phyloP scores from a whole-genome alignment of 306 rosid genomes.

The Trifolium repens region DNA sequence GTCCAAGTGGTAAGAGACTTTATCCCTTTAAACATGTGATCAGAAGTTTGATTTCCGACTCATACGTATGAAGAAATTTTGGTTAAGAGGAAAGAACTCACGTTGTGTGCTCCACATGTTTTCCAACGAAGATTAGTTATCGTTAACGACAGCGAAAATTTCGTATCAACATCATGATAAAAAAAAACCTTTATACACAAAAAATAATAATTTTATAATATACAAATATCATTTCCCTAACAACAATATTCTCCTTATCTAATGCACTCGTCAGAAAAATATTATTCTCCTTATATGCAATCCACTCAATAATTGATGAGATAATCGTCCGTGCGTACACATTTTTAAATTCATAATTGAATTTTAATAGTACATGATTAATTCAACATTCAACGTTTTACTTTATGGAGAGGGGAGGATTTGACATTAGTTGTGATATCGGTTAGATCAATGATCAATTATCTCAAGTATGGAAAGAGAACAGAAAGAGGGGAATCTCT shows the following conservation, averaged over 20 bases:
- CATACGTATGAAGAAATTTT: too few relatives aligned
- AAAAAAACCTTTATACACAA: too few relatives aligned
- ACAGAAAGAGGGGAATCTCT: background rate
- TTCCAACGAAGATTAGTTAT: too few relatives aligned
- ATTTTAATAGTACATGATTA: too few relatives aligned
- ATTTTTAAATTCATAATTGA: background rate
- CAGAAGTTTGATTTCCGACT: too few relatives aligned
- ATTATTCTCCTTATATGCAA: background rate
- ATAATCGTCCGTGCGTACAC: background rate
- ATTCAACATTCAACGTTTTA: background rate
- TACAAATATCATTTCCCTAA: background rate
- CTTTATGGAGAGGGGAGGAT: background rate
- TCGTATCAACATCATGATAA: too few relatives aligned
- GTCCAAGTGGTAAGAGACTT: too few relatives aligned
- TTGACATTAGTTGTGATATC: slow-evolving; percentile 27
- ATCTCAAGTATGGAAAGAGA: slow-evolving; percentile 21
- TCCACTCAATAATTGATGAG: background rate
- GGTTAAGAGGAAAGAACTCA: too few relatives aligned
- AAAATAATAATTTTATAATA: too few relatives aligned
- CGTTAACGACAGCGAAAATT: too few relatives aligned
- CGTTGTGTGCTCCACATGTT: too few relatives aligned
- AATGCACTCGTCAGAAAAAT: background rate
- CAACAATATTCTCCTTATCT: background rate
- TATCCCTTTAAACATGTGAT: too few relatives aligned
- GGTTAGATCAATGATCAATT: slow-evolving; percentile 1